Conservation (phyloP, 768 basidiomycete genomes). For the Leccinum pellstonianum region DNA sequence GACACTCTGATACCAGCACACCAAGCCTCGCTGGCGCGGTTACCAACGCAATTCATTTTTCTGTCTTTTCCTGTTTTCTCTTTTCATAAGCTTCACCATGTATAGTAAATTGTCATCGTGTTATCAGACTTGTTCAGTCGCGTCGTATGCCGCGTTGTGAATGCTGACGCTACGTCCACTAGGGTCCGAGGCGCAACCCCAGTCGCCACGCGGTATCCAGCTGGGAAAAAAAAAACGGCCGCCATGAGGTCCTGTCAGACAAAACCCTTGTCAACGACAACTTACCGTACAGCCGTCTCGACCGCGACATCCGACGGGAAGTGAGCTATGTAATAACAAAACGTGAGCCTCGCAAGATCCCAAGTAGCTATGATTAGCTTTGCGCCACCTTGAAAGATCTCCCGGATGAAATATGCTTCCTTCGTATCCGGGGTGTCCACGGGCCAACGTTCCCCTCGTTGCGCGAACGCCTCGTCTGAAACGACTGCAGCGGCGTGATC, state of each 20-base stretch:
- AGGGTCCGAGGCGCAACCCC: constrained; percentile 94
- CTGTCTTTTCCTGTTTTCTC: not conserved
- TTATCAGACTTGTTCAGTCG: constrained; percentile 14
- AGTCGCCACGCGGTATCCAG: constrained; percentile 94
- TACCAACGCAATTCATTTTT: constrained; percentile 3
- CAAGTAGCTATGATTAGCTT: not conserved
- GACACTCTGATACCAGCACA: constrained; percentile 25
- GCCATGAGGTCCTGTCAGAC: constrained; percentile 15
- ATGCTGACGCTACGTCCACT: constrained; percentile 95
- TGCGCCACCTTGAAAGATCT: constrained; percentile 77
- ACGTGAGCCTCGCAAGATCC: not conserved
- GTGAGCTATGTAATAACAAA: constrained; percentile 43
- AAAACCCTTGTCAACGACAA: constrained; percentile 27
- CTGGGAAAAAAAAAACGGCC: constrained; percentile 34
- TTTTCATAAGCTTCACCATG: constrained; percentile 20
- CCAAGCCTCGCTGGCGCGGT: constrained; percentile 24
- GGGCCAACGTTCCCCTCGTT: constrained; percentile 72
- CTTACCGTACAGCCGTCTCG: constrained; percentile 82
- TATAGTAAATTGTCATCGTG: constrained; percentile 18
- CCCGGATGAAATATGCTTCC: constrained; percentile 91
- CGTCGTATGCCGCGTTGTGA: constrained; percentile 85
- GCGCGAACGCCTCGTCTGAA: constrained; percentile 78
- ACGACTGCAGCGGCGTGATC: constrained; percentile 73
- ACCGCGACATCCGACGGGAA: constrained; percentile 89
- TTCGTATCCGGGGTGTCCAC: constrained; percentile 89